Evolutionary conservation across 2,329 filamentous ascomycete species (phyloP), one percentile per base, ranked within the genome.

Genomic region (Ophiognomonia clavigignenti-juglandacearum): DNA sequence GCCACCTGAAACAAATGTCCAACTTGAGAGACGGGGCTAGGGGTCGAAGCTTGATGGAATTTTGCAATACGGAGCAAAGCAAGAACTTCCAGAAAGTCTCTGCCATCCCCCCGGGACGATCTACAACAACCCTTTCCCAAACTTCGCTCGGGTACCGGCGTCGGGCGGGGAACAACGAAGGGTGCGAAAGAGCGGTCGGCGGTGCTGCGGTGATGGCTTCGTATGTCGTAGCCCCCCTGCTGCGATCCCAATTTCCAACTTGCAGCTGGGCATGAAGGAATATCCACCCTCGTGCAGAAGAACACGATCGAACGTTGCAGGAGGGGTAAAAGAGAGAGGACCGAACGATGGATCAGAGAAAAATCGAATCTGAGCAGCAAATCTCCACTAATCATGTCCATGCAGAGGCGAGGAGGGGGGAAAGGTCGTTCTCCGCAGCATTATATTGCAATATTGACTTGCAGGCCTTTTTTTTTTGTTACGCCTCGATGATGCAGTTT

Each of bases 111-210:
- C n/a, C n/a, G n/a, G n/a, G n/a, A n/a, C n/a, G n/a, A 36, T 39
- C 48, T 51, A 38, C 24, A 39, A 24, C 31, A 31, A 37, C 18
- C 18, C 31, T 16, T 34, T n/a, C n/a, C n/a, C n/a, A n/a, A n/a
- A 34, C 18, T 16, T 34, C 9, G 31, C 31, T 34, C 31, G 31
- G 31, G 31, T 16, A 16, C 18, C 31, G 31, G 31, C 22, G 7
- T 4, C 4, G 18, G 5, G 3, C 8, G 18, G 34, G 34, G 16
- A 36, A 6, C 14, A 10, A 13, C 4, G 16, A 6, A 20, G 8
- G 34, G 16, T 36, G 9, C 34, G 34, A 36, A 20, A 36, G 34
- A 36, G 34, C 34, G 34, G 34, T 36, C n/a, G n/a, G n/a, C n/a
- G n/a, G n/a, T n/a, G n/a, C n/a, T n/a, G n/a, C n/a, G n/a, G n/a